A percentile compares a stretch with the other conserved stretches of the same genome.
Evolutionary conservation across 192 early-diverging fungal genomes (phyloP).

Genomic region (Podila minutissima): DNA sequence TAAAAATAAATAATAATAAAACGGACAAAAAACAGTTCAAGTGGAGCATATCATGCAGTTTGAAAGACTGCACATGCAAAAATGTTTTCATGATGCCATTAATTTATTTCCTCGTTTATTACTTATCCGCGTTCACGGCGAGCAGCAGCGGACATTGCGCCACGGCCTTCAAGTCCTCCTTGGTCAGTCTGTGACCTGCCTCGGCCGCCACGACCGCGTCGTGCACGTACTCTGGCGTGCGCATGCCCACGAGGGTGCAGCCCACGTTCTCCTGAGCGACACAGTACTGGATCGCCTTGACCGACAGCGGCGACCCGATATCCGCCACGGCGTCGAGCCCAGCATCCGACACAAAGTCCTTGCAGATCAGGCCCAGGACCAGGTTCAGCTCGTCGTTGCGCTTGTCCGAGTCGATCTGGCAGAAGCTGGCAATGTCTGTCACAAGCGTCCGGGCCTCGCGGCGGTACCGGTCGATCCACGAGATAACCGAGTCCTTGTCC

Average conservation of each 20-base stretch:
- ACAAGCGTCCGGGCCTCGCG: conserved; percentile 35
- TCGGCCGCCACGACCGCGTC: conserved; percentile 59
- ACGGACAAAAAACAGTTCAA: no score
- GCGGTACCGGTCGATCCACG: conserved; percentile 58
- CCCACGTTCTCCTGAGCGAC: conserved; percentile 59
- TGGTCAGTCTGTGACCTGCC: conserved; percentile 32
- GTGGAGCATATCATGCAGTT: no score
- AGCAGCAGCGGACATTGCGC: conserved; percentile 49
- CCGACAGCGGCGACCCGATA: conserved; percentile 60
- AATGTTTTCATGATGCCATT: neutral
- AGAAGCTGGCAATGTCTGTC: conserved; percentile 54
- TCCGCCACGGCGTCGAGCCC: conserved; percentile 21
- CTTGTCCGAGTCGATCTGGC: conserved; percentile 59
- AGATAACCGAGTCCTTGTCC: conserved; percentile 38
- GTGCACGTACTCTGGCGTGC: conserved; percentile 64
- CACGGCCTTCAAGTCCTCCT: conserved; percentile 46
- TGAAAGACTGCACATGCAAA: no score
- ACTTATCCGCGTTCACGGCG: conserved; percentile 8
- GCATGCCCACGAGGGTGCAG: conserved; percentile 71
- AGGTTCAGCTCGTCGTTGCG: conserved; percentile 66
- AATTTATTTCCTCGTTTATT: neutral
- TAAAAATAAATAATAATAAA: no score
- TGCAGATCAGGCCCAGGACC: conserved; percentile 55
- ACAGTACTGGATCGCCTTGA: conserved; percentile 59
- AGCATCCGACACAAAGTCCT: conserved; percentile 40